Conservation (phyloP, 169 alveolate genomes). For the Pseudocohnilembus persalinus region DNA sequence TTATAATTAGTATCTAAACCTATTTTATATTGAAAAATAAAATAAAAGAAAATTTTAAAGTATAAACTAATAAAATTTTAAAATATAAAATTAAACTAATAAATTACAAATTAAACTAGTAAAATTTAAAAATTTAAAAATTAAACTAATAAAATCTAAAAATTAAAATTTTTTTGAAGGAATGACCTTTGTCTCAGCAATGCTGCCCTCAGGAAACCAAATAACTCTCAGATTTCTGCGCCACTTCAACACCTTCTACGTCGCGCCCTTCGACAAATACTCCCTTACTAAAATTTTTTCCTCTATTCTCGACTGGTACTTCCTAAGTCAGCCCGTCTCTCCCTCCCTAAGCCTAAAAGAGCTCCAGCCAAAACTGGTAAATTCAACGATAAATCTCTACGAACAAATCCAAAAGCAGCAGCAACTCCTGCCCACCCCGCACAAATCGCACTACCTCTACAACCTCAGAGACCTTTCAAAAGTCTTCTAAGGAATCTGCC, state of each 20-base stretch:
- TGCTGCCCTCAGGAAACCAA: slow-evolving; percentile 88
- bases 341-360: slow-evolving; percentile 47
- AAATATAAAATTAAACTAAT: too few relatives aligned
- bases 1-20: too few relatives aligned
- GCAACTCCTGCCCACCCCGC: slow-evolving; percentile 85
- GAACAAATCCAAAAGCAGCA: slow-evolving; percentile 57
- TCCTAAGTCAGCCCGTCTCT: slow-evolving; percentile 51
- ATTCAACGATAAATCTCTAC: slow-evolving; percentile 66
- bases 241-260: slow-evolving; percentile 78
- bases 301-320: slow-evolving; percentile 74
- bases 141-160: too few relatives aligned
- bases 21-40: too few relatives aligned
- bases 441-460: slow-evolving; percentile 85
- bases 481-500: slow-evolving; percentile 83
- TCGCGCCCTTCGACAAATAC: slow-evolving; percentile 68
- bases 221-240: slow-evolving; percentile 77
- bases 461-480: slow-evolving; percentile 86
- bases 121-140: too few relatives aligned
- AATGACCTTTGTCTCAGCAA: slow-evolving; percentile 80
- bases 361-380: slow-evolving; percentile 45
- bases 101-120: too few relatives aligned
- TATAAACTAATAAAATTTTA: too few relatives aligned
- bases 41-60: too few relatives aligned
- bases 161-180: slow-evolving; percentile 67
- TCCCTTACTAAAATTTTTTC: slow-evolving; percentile 73